Evolutionary conservation across 2,329 filamentous ascomycete species (phyloP).

Genomic region (Claviceps spartinae): DNA sequence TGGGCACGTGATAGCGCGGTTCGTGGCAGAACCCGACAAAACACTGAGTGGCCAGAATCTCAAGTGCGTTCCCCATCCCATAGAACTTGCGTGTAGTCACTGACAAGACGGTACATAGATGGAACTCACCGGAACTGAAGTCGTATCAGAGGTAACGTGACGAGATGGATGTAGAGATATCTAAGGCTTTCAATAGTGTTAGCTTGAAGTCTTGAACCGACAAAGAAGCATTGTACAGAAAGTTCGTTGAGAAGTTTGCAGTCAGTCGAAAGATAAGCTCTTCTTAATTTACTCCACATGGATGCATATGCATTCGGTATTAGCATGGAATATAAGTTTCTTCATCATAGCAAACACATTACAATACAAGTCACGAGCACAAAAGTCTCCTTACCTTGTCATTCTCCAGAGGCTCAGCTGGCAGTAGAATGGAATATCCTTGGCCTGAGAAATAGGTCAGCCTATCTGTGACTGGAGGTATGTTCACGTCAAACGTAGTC

Average conservation of each 20-base stretch:
- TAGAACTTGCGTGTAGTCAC: not conserved
- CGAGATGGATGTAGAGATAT: not conserved
- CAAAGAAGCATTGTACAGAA: slow-evolving; percentile 11
- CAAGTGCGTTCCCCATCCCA: slow-evolving; percentile 33
- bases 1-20: slow-evolving; percentile 69
- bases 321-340: slow-evolving; percentile 63
- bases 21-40: slow-evolving; percentile 51
- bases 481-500: not conserved
- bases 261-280: slow-evolving; percentile 82
- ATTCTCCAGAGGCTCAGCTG: not conserved
- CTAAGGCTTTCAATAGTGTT: not conserved
- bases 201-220: slow-evolving; percentile 6
- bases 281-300: slow-evolving; percentile 56
- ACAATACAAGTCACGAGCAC: not conserved
- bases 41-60: slow-evolving; percentile 66
- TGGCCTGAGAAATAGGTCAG: not conserved
- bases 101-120: slow-evolving; percentile 18
- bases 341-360: slow-evolving; percentile 43
- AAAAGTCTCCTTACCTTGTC: slow-evolving; percentile 13
- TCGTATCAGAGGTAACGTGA: slow-evolving; percentile 33
- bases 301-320: slow-evolving; percentile 45
- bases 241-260: slow-evolving; percentile 17
- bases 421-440: not conserved
- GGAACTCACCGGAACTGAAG: slow-evolving; percentile 32
- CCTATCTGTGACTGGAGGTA: not conserved